Evolutionary conservation across 2,329 filamentous ascomycete species (phyloP), one percentile per base, ranked within the genome.

Genomic region (Talaromyces sp.): DNA sequence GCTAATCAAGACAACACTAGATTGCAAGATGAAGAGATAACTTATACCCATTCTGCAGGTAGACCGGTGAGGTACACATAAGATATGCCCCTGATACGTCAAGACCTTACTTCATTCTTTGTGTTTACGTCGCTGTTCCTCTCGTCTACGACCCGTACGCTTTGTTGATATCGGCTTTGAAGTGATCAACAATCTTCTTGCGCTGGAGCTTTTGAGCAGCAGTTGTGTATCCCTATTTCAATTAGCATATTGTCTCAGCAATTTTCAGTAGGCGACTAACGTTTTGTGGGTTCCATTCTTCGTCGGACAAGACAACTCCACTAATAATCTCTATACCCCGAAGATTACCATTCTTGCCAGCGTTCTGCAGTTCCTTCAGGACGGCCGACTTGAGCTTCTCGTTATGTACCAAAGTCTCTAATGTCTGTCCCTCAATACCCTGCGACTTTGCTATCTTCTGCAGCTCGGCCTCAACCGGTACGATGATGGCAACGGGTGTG

Each of bases 401-500:
- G 67, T 81, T 74, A 68, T 80, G 77, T 17, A 92, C 87, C 69
- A 96, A 85, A 69, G 88, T 83, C 76, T 92, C 90, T 9, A 91
- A 68, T 43, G 78, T 80, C 63, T 88, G 84, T 66, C 89, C 89
- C 64, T 86, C 62, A 63, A 96, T 85, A 49, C 88, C 89, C 59
- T 83, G 81, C 19, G 84, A 79, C 19, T 74, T 76, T 4, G 85
- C 86, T 45, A 87, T 67, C 72, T 85, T 83, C 79, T 86, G 85
- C 67, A 87, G 75, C 7, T 82, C 81, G 4, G 81, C 76, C 73
- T 88, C 86, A 6, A 82, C 79, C 3, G 86, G 86, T 2, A 87
- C 84, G 85, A 97, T 89, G 71, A 97, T 86, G 41, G 93, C 93
- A 66, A 97, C 85, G 8, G 93, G 92, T 74, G 91, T 91, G 68